These are phyloP conservation scores for Boletus semigastroideus DNA, from an alignment of 1,284 basidiomycete species.

Conservation along the genomic window DNA sequence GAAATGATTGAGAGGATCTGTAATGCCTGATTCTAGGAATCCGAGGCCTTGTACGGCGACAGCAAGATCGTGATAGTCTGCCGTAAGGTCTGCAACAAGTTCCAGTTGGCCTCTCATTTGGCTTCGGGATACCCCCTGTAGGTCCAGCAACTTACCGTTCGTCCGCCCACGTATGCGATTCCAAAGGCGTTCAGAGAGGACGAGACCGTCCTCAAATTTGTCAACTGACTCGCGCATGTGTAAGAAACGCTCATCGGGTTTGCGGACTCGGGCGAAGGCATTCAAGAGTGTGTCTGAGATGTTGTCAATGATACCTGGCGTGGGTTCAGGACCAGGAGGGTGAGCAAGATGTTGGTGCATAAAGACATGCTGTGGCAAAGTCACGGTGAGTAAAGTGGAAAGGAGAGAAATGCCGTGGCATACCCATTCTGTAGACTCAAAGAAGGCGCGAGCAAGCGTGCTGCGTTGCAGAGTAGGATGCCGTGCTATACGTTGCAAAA, in stretches of 20 bases:
- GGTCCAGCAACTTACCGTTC: conserved; percentile 67
- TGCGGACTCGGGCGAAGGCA: conserved; percentile 91
- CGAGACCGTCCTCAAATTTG: conserved; percentile 91
- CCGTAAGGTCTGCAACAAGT: conserved; percentile 86
- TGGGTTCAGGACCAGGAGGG: conserved; percentile 78
- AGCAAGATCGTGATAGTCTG: conserved; percentile 96
- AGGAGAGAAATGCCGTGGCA: conserved; percentile 9
- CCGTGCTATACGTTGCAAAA: conserved; percentile 85
- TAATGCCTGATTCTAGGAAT: conserved; percentile 97
- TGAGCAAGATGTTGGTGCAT: conserved; percentile 94
- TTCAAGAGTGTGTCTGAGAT: conserved; percentile 95
- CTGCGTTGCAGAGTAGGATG: conserved; percentile 96
- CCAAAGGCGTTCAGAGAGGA: conserved; percentile 79
- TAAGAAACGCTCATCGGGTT: conserved; percentile 94
- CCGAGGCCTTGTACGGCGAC: conserved; percentile 95
- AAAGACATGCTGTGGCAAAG: conserved; percentile 73
- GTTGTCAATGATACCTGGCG: conserved; percentile 86
- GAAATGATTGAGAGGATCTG: conserved; percentile 93
- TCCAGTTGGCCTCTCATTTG: conserved; percentile 77
- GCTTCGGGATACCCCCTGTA: conserved; percentile 58
- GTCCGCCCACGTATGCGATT: conserved; percentile 72
- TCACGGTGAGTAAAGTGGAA: conserved; percentile 4
- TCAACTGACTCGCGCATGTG: conserved; percentile 90
- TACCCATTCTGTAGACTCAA: conserved; percentile 98
- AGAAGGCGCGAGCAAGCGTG: conserved; percentile 86